phyloP scores from a whole-genome alignment of 306 rosid species.

The Cicer bijugum region DNA sequence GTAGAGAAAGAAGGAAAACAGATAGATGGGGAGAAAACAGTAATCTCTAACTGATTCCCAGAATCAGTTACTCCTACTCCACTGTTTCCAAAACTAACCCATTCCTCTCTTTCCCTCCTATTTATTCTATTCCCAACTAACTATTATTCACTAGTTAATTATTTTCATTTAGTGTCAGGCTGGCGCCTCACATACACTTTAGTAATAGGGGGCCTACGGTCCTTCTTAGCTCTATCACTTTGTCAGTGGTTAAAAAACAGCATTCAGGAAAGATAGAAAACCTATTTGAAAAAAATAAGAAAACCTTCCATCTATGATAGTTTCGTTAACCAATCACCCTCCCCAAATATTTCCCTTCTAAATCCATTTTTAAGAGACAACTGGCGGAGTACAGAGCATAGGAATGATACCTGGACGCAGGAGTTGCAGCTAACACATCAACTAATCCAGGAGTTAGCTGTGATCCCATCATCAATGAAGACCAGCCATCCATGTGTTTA shows the following conservation, averaged over 20 bases:
- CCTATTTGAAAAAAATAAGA: not conserved
- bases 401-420: constrained; percentile 78
- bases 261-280: constrained; percentile 5
- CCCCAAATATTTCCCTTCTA: constrained; percentile 18
- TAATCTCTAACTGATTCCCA: too few species aligned
- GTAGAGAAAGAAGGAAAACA: too few species aligned
- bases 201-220: too few species aligned
- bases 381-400: not conserved
- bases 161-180: too few species aligned
- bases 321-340: constrained; percentile 21
- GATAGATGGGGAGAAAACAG: too few species aligned
- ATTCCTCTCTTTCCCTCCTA: too few species aligned
- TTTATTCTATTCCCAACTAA: too few species aligned
- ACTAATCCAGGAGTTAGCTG: constrained; percentile 70
- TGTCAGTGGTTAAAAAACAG: not conserved
- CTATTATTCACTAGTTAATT: too few species aligned
- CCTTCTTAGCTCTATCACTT: too few species aligned
- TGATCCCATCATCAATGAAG: constrained; percentile 81
- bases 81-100: too few species aligned
- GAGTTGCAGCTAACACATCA: constrained; percentile 71
- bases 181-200: too few species aligned
- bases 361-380: not conserved
- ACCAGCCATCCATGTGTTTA: constrained; percentile 72
- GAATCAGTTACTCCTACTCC: too few species aligned
- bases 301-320: not conserved